Evolutionary conservation across 371 early-diverging fungal species (phyloP).

Genomic region (Mortierella polycephala): DNA sequence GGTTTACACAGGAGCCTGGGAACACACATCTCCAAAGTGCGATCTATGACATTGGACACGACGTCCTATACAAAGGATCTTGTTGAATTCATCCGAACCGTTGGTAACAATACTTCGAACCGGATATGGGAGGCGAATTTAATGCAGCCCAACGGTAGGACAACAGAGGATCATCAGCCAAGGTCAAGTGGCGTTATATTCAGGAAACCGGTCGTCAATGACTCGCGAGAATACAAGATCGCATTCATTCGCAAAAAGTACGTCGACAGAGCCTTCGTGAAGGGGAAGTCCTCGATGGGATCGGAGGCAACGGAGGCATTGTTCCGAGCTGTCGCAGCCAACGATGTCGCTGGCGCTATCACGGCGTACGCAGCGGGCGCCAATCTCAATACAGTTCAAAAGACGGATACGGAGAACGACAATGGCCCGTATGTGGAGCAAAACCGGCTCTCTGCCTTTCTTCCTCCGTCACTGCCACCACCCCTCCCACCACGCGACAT

Average conservation of each 20-base stretch:
- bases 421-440: constrained; percentile 71
- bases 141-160: constrained; percentile 8
- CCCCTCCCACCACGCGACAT: no score
- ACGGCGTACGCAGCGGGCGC: constrained; percentile 47
- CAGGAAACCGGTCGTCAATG: constrained; percentile 28
- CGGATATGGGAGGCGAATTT: constrained; percentile 65
- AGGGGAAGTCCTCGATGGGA: constrained; percentile 24
- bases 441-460: no score
- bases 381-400: constrained; percentile 37
- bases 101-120: constrained; percentile 71
- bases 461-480: no score
- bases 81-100: constrained; percentile 61
- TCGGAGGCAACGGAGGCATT: constrained; percentile 30
- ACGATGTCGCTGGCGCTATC: constrained; percentile 36
- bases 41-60: constrained; percentile 86
- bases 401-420: constrained; percentile 19
- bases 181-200: constrained; percentile 60
- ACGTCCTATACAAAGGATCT: constrained; percentile 74
- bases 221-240: constrained; percentile 55
- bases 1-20: constrained; percentile 97
- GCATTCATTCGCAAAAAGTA: constrained; percentile 63
- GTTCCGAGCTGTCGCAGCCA: constrained; percentile 28
- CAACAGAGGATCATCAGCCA: not conserved
- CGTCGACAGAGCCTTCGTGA: constrained; percentile 57
- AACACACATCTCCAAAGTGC: constrained; percentile 90